Conservation (phyloP, 1,284 basidiomycete genomes). For the Inonotus obliquus region DNA sequence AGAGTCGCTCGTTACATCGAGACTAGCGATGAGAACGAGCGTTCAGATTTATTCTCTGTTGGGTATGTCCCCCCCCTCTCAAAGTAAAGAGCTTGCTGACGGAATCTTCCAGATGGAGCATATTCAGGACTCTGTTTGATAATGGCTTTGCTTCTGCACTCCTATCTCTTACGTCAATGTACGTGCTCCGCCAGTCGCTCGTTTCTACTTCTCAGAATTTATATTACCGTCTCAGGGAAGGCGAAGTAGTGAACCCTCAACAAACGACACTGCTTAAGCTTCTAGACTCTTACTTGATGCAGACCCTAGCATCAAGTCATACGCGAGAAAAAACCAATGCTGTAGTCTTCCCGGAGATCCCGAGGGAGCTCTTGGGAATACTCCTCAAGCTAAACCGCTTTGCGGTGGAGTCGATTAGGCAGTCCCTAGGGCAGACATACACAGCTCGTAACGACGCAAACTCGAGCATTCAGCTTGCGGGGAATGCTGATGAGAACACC, state of each 20-base stretch:
- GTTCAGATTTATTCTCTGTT: slow-evolving; percentile 65
- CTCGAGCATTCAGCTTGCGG: slow-evolving; percentile 10
- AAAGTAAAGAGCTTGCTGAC: slow-evolving; percentile 9
- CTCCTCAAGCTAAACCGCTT: slow-evolving; percentile 55
- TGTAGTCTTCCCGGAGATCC: slow-evolving; percentile 37
- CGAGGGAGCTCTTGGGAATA: slow-evolving; percentile 44
- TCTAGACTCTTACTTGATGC: slow-evolving; percentile 74
- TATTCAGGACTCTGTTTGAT: slow-evolving; percentile 37
- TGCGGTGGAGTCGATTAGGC: slow-evolving; percentile 45
- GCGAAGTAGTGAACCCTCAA: slow-evolving; percentile 75
- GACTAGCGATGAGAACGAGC: slow-evolving; percentile 53
- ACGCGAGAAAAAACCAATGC: slow-evolving; percentile 20
- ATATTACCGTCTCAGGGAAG: slow-evolving; percentile 50
- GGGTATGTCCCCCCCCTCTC: slow-evolving; percentile 42
- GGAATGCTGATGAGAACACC: slow-evolving; percentile 17
- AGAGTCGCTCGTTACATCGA: slow-evolving; percentile 64
- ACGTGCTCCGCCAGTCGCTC: slow-evolving; percentile 18
- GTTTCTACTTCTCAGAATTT: slow-evolving; percentile 50
- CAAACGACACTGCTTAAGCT: slow-evolving; percentile 85
- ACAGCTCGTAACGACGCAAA: neutral
- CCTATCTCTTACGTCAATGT: slow-evolving; percentile 34
- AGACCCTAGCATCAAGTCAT: slow-evolving; percentile 25
- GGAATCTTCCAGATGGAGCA: slow-evolving; percentile 30
- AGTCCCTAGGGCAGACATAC: slow-evolving; percentile 35
- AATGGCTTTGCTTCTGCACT: slow-evolving; percentile 30